Conservation (phyloP, 1,284 basidiomycete species). For the Sphaerobolus stellatus region DNA sequence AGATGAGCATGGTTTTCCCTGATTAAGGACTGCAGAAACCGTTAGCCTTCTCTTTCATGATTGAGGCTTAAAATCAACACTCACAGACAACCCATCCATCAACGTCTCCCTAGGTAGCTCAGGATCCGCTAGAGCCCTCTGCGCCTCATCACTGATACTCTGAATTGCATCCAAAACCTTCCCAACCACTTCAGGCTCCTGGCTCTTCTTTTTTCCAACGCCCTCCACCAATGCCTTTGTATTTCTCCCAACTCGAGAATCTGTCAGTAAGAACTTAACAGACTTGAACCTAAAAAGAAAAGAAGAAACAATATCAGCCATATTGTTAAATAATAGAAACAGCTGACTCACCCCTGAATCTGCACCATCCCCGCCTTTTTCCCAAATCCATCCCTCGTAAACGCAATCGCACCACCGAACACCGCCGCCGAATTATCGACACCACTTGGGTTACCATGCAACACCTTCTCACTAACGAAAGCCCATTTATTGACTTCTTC, state of each 20-base stretch:
- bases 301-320: constrained; percentile 10
- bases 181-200: constrained; percentile 80
- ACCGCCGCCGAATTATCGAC: constrained; percentile 96
- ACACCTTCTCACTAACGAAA: constrained; percentile 92
- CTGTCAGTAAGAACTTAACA: constrained; percentile 83
- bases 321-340: constrained; percentile 12
- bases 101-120: constrained; percentile 64
- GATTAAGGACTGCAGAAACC: constrained; percentile 62
- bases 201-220: constrained; percentile 54
- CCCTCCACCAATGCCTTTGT: constrained; percentile 94
- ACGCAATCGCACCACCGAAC: constrained; percentile 91
- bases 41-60: neutral
- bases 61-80: constrained; percentile 27
- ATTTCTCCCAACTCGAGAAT: constrained; percentile 90
- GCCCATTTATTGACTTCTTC: constrained; percentile 91
- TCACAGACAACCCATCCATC: constrained; percentile 59
- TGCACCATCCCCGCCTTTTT: constrained; percentile 79
- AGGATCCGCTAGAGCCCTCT: constrained; percentile 70
- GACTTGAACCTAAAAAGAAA: constrained; percentile 55
- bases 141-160: constrained; percentile 78
- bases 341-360: constrained; percentile 71
- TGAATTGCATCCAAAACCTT: constrained; percentile 78
- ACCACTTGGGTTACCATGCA: constrained; percentile 97
- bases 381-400: constrained; percentile 79
- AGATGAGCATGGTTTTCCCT: constrained; percentile 88